Conservation (phyloP, 2,329 filamentous ascomycete genomes). For the Phoma sp. region DNA sequence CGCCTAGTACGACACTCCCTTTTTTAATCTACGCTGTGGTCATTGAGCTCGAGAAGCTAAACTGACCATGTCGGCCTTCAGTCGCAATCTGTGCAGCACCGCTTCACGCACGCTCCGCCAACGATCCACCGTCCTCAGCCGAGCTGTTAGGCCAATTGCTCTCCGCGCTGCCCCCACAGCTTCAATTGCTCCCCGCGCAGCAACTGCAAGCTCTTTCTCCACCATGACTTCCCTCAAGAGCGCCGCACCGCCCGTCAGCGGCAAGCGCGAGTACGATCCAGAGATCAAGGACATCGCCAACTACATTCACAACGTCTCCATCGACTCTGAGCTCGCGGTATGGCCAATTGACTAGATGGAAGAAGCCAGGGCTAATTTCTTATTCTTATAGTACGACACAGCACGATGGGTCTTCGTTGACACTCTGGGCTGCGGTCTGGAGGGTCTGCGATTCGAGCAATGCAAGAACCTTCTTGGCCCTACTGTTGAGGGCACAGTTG, state of each 20-base stretch:
- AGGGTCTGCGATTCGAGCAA: slow-evolving; percentile 93
- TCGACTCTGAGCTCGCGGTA: slow-evolving; percentile 92
- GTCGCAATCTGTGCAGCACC: slow-evolving; percentile 49
- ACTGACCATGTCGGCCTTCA: slow-evolving; percentile 50
- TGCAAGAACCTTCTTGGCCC: slow-evolving; percentile 95
- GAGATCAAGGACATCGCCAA: slow-evolving; percentile 94
- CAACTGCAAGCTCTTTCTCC: slow-evolving; percentile 41
- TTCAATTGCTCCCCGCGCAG: slow-evolving; percentile 30
- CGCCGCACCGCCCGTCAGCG: slow-evolving; percentile 37
- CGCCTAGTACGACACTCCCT: slow-evolving; percentile 45
- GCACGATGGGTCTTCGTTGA: slow-evolving; percentile 96
- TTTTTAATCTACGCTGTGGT: slow-evolving; percentile 39
- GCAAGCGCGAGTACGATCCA: slow-evolving; percentile 72
- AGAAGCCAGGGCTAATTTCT: slow-evolving; percentile 21
- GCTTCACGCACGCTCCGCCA: slow-evolving; percentile 47
- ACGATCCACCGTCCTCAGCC: slow-evolving; percentile 40
- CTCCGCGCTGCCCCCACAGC: slow-evolving; percentile 32
- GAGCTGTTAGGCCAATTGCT: slow-evolving; percentile 47
- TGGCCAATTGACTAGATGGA: slow-evolving; percentile 47
- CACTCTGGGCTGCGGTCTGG: slow-evolving; percentile 93
- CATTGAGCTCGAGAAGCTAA: slow-evolving; percentile 45
- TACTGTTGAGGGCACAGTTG: slow-evolving; percentile 84
- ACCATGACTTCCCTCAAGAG: slow-evolving; percentile 48
- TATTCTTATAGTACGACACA: slow-evolving; percentile 76
- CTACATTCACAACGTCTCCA: slow-evolving; percentile 91